These are phyloP conservation scores for Torulaspora microellipsoides DNA, from an alignment of 805 yeast genomes.

Conservation along the genomic window DNA sequence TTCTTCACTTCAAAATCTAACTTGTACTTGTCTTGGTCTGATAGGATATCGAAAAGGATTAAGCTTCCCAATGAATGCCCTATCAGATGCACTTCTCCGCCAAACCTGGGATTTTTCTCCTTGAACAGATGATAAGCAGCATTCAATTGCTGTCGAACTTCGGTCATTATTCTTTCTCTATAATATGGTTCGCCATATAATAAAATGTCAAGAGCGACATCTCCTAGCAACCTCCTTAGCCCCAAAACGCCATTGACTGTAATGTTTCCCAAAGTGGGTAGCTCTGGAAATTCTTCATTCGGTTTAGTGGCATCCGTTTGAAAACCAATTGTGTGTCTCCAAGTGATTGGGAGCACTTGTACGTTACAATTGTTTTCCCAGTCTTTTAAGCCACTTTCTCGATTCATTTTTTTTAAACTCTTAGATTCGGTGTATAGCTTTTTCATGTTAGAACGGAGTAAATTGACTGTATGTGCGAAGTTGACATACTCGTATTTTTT, in stretches of 20 bases:
- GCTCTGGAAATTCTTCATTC: slow-evolving; percentile 36
- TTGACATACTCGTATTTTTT: slow-evolving; percentile 72
- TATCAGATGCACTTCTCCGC: slow-evolving; percentile 76
- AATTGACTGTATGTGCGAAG: slow-evolving; percentile 79
- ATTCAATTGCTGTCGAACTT: slow-evolving; percentile 63
- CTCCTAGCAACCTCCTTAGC: slow-evolving; percentile 74
- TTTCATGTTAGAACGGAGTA: slow-evolving; percentile 55
- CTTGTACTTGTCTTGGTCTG: slow-evolving; percentile 41
- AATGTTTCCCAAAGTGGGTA: slow-evolving; percentile 66
- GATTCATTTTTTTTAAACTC: slow-evolving; percentile 41
- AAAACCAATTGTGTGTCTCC: slow-evolving; percentile 79
- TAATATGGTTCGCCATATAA: slow-evolving; percentile 72
- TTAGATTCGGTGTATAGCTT: slow-evolving; percentile 42
- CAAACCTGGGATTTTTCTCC: slow-evolving; percentile 62
- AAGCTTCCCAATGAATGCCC: slow-evolving; percentile 95
- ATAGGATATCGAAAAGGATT: slow-evolving; percentile 69
- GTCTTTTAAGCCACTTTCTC: slow-evolving; percentile 39
- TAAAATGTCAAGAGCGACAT: slow-evolving; percentile 78
- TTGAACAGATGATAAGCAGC: slow-evolving; percentile 52
- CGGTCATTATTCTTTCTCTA: slow-evolving; percentile 53
- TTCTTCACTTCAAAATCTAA: slow-evolving; percentile 70
- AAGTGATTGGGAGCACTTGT: slow-evolving; percentile 85
- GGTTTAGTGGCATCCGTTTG: slow-evolving; percentile 43
- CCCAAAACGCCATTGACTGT: slow-evolving; percentile 76
- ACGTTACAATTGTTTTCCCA: slow-evolving; percentile 51